Base-by-base conservation (phyloP, 805 yeast species). In the Monosporozyma unispora region DNA sequence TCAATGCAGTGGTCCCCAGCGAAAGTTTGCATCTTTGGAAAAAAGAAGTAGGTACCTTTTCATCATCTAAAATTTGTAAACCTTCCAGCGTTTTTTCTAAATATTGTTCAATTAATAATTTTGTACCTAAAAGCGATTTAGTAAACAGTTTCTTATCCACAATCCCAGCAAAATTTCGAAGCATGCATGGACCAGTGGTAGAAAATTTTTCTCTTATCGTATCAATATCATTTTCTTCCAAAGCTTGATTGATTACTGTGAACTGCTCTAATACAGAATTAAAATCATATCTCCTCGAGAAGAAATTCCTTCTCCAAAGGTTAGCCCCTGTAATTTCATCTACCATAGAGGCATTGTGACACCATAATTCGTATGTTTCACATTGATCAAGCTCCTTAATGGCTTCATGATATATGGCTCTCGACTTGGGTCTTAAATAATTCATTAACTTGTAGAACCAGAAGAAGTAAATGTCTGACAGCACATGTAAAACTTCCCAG, bases 91-190 rank as follows among this genome's bases (percentile, higher is more conserved):
- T 81, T 62, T 89, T 88, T 49, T 87, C 91, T 31, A 64, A 49
- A 37, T 63, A 64, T 47, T 63, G 65, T 64, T 93, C 97, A 48
- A 93, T 91, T 53, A 89, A 72, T 47, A 79, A 69, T 69, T 93
- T 93, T 1, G 98, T 93, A 1, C 99, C 99, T 52, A 85, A 73
- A 57, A 87, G 84, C 0, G 96, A 79, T 50, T 88, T 81, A 48
- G 84, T 84, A 70, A 86, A 91, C 43, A 93, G 70, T 48, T 82
- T 77, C 54, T 83, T 81, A 55, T 84, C 86, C 1, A 95, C 78
- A 4, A 93, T 87, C 0, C 96, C 95, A 6, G 96, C 98, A 70
- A 91, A 86, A 62, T 93, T 93, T 39, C 99, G 70, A 33, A 93
- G 70, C 59, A 89, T 76, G 0, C 65, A 60, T 1, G 70, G 68